Conservation (phyloP, 768 basidiomycete species). For the Trichaptum fuscoviolaceum region DNA sequence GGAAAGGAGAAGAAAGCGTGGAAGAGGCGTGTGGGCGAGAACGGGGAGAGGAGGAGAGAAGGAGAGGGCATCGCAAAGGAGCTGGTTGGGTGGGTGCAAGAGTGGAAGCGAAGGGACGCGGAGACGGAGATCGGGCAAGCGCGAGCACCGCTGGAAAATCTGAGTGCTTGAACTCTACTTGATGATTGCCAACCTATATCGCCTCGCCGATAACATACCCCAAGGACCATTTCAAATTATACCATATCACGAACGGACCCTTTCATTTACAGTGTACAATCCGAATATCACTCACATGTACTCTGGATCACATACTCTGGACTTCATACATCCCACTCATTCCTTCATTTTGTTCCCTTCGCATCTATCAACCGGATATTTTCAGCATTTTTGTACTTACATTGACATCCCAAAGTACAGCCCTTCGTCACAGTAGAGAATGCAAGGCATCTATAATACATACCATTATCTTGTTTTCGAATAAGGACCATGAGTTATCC, state of each 20-base stretch:
- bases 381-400: too few relatives aligned
- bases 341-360: background rate
- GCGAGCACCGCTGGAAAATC: background rate
- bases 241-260: background rate
- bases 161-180: background rate
- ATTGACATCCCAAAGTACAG: too few relatives aligned
- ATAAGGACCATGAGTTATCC: too few relatives aligned
- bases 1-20: slow-evolving; percentile 43
- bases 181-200: background rate
- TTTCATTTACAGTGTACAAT: background rate
- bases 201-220: background rate
- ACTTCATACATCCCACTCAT: background rate
- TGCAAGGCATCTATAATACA: too few relatives aligned
- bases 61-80: slow-evolving; percentile 41
- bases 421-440: too few relatives aligned
- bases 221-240: background rate
- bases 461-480: too few relatives aligned
- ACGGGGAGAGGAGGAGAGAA: slow-evolving; percentile 36
- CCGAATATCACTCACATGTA: background rate
- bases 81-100: slow-evolving; percentile 46
- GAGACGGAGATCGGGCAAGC: background rate
- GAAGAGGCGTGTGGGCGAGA: slow-evolving; percentile 42
- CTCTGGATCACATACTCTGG: background rate
- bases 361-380: too few relatives aligned
- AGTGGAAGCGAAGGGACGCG: slow-evolving; percentile 18